Percentiles rank a stretch among this genome's conserved stretches.
Conservation (phyloP, 352 stramenopile genomes). For the Globisporangium orthogonon region DNA sequence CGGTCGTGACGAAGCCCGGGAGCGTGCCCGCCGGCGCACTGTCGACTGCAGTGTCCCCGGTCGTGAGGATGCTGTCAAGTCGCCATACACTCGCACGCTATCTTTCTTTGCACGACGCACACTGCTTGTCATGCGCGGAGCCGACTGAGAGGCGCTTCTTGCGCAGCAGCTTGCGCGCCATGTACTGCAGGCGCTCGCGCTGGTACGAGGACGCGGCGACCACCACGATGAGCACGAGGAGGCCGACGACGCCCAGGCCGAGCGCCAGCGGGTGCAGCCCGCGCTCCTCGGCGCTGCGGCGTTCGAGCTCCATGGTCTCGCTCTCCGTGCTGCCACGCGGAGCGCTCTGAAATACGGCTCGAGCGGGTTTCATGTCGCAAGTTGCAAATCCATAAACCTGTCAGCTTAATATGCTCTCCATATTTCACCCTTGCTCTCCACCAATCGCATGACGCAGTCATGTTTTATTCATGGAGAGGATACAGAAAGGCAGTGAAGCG, state of each 20-base stretch:
- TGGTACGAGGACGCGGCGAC: slow-evolving; percentile 71
- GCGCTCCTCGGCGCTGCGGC: slow-evolving; percentile 4
- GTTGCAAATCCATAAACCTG: too few species aligned
- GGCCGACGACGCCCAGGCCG: slow-evolving; percentile 44
- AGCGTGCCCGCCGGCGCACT: slow-evolving; percentile 30
- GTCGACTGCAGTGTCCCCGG: slow-evolving; percentile 11
- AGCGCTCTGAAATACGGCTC: too few species aligned
- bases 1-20: slow-evolving; percentile 55
- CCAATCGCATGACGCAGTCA: too few species aligned
- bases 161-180: slow-evolving; percentile 71
- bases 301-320: slow-evolving; percentile 12
- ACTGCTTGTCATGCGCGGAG: slow-evolving; percentile 37
- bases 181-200: slow-evolving; percentile 71
- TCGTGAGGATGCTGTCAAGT: too few species aligned
- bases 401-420: too few species aligned
- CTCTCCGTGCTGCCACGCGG: not conserved
- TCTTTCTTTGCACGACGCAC: slow-evolving; percentile 13
- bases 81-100: not conserved
- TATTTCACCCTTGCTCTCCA: too few species aligned
- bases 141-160: slow-evolving; percentile 48
- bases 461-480: too few species aligned
- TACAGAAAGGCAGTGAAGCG: too few species aligned
- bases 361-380: too few species aligned
- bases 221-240: slow-evolving; percentile 60
- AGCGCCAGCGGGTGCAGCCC: slow-evolving; percentile 66